Base-by-base conservation (phyloP, 2,329 filamentous ascomycete genomes). In the Metarhizium sp. region DNA sequence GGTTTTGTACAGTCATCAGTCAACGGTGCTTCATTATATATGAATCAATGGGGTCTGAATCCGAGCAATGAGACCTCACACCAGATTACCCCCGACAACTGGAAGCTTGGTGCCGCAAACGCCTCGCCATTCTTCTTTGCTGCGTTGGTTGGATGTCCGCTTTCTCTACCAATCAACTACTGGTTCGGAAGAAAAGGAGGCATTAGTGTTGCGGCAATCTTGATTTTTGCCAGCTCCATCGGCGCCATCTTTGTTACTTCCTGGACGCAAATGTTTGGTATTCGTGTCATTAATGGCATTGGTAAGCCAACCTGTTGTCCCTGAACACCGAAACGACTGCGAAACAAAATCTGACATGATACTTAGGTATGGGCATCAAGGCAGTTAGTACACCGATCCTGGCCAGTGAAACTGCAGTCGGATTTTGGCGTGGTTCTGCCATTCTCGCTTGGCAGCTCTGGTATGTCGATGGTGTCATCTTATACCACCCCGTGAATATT, bases 391-490 rank as follows among this genome's bases (percentile, higher is more conserved):
- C 75, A 0, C 72, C 75, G 0, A 75, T 77, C 16, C 65, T 78
- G 2, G 75, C 74, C 2, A 73, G 72, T 7, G 75, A 78, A 60
- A 76, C 73, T 0, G 72, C 75, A 0, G 68, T 76, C 14, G 72
- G 73, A 0, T 76, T 72, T 58, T 77, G 75, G 75, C 67, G 75
- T 61, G 75, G 75, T 1, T 75, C 73, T 13, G 73, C 72, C 1
- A 74, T 77, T 16, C 66, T 78, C 0, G 73, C 72, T 4, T 78
- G 75, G 75, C 75, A 78, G 45, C 62, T 77, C 2, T 75, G 73
- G 72, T 66, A 56, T 2, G 57, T 50, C 10, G 7, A 34, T 11
- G 32, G 2, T 34, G 6, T 48, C 25, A 4, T 18, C 5, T 18
- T 16, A 7, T 42, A 14, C 14, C 40, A 16, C 11, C 13, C 6